Percentiles rank a stretch among this genome's conserved stretches.
phyloP scores from a whole-genome alignment of 768 basidiomycete species.

The Dendrothele bispora region DNA sequence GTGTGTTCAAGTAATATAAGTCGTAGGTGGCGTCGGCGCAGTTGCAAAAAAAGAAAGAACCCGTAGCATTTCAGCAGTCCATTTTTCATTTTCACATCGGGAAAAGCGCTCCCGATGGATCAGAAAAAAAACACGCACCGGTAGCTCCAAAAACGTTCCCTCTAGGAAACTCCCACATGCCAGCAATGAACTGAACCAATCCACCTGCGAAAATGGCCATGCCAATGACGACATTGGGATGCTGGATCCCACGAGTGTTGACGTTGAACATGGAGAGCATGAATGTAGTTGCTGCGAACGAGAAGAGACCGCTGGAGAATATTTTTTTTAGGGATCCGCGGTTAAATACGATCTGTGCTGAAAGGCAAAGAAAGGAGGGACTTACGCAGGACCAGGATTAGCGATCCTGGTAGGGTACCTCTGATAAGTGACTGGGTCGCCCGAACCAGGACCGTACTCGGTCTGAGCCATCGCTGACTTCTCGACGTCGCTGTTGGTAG shows the following conservation, averaged over 20 bases:
- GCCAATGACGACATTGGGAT: slow-evolving; percentile 67
- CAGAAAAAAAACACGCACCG: slow-evolving; percentile 39
- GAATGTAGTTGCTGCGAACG: slow-evolving; percentile 68
- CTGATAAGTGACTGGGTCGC: slow-evolving; percentile 7
- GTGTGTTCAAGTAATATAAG: too few relatives aligned
- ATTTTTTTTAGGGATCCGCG: not conserved
- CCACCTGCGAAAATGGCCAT: slow-evolving; percentile 80
- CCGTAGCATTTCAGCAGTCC: too few relatives aligned
- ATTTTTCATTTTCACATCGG: too few relatives aligned
- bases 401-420: slow-evolving; percentile 26
- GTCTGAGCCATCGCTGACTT: slow-evolving; percentile 8
- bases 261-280: slow-evolving; percentile 71
- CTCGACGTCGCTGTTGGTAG: slow-evolving; percentile 1
- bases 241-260: slow-evolving; percentile 43
- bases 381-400: slow-evolving; percentile 32
- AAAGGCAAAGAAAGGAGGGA: slow-evolving; percentile 1
- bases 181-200: slow-evolving; percentile 76
- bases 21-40: too few relatives aligned
- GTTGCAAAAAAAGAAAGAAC: too few relatives aligned
- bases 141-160: slow-evolving; percentile 69
- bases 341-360: not conserved
- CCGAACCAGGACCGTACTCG: slow-evolving; percentile 1
- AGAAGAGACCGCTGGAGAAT: slow-evolving; percentile 29
- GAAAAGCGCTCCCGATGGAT: too few relatives aligned
- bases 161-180: slow-evolving; percentile 74